A percentile compares a stretch with the other conserved stretches of the same genome.
phyloP scores from a whole-genome alignment of 2,329 filamentous ascomycete species.

The Beauveria rudraprayagi region DNA sequence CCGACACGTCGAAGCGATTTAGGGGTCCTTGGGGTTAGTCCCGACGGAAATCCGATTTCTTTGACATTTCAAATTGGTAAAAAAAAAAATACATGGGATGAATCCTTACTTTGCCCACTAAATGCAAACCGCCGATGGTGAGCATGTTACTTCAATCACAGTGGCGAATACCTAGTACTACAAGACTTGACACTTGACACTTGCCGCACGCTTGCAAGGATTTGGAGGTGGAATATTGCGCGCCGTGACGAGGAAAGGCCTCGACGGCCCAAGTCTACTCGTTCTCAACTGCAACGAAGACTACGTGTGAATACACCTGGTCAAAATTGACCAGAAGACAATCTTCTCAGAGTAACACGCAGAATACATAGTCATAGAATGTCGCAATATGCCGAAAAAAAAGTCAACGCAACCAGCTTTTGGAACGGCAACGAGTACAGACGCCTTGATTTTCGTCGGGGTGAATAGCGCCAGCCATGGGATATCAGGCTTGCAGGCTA shows the following conservation, averaged over 20 bases:
- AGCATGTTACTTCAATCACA: no score
- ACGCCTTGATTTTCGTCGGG: constrained; percentile 15
- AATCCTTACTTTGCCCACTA: no score
- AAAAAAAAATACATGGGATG: no score
- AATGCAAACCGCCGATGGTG: no score
- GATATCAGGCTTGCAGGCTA: constrained; percentile 19
- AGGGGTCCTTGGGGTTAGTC: constrained; percentile 8
- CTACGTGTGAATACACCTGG: constrained; percentile 17
- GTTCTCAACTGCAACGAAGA: constrained; percentile 17
- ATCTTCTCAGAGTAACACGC: no score
- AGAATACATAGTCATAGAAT: constrained; percentile 28
- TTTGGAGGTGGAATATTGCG: no score
- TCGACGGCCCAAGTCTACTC: constrained; percentile 12
- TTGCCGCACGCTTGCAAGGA: no score
- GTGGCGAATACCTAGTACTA: no score
- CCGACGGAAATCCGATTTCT: background rate
- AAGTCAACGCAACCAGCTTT: constrained; percentile 1
- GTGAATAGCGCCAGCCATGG: constrained; percentile 34
- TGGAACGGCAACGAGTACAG: constrained; percentile 15
- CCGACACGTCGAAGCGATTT: constrained; percentile 11
- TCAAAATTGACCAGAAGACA: constrained; percentile 28
- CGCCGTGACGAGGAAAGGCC: background rate
- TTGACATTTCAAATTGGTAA: background rate
- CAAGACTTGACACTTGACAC: no score
- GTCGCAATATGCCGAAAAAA: background rate